Evolutionary conservation across 306 rosid genomes (phyloP).

Genomic region (Inga laurina): DNA sequence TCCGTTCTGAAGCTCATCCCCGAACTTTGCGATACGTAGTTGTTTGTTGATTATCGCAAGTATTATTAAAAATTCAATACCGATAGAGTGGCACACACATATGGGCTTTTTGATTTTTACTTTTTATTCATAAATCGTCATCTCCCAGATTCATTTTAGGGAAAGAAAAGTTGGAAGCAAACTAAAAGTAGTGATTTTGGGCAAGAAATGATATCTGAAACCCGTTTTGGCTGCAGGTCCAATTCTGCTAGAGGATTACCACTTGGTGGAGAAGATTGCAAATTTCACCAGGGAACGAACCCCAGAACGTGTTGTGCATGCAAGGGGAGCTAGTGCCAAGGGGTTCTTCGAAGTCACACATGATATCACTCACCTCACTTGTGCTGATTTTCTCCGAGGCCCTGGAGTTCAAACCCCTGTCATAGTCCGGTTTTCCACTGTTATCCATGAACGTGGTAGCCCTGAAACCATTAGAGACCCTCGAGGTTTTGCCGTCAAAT

Average conservation of each 20-base stretch:
- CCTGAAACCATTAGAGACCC: constrained; percentile 61
- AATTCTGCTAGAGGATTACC: constrained; percentile 92
- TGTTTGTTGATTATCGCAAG: background rate
- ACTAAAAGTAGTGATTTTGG: background rate
- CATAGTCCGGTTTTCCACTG: constrained; percentile 92
- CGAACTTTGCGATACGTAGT: background rate
- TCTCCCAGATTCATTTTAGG: background rate
- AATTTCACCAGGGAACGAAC: constrained; percentile 85
- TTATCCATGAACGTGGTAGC: constrained; percentile 97
- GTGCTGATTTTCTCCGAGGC: constrained; percentile 94
- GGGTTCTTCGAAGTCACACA: constrained; percentile 99
- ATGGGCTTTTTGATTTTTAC: background rate
- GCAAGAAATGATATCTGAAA: background rate
- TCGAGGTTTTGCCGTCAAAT: background rate
- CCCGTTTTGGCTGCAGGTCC: constrained; percentile 61
- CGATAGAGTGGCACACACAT: background rate
- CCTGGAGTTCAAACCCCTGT: constrained; percentile 98
- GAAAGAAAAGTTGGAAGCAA: background rate
- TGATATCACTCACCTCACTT: constrained; percentile 75
- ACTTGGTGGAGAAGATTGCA: constrained; percentile 89
- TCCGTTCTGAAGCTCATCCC: too few species aligned
- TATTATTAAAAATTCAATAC: background rate
- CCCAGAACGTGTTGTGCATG: constrained; percentile 97
- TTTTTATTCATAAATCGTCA: background rate
- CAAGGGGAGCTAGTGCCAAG: constrained; percentile 99